Evolutionary conservation across 805 yeast genomes (phyloP), one percentile per base, ranked within the genome.

Genomic region (Zygosaccharomyces rouxii): DNA sequence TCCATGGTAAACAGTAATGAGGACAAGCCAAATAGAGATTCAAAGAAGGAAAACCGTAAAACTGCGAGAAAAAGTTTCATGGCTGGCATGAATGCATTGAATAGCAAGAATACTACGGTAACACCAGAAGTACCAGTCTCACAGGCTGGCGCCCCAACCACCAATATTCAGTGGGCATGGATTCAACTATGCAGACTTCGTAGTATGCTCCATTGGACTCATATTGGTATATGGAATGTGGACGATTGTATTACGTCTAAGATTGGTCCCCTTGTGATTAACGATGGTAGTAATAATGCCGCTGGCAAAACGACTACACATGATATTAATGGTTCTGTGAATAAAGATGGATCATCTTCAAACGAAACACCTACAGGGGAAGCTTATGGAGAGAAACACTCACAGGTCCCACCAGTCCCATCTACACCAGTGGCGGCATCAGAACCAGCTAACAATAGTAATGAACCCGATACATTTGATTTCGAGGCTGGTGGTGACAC

Each of bases 121-220:
- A 37, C 45, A 7, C 26, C 51, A 7, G 50, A 53, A 25, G 42
- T 44, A 21, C 46, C 50, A 3, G 44, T 51, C 7, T 58, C 53
- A 6, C 57, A 53, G n/a, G 44, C 50, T 7, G 64, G 63, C 1
- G 54, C 50, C 23, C 69, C 69, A n/a, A 59, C 60, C 1, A 60
- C 68, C 1, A 67, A 70, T 44, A 61, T 71, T 26, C 72, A 69
- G 49, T 73, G 77, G 49, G 78, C 80, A 7, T 90, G 95, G 86
- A 68, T 75, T 26, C 86, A 82, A 56, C 64, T 83, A 30, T 69
- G 78, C 33, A 76, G 81, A 57, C 72, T 88, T 18, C 77, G 96
- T 46, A 78, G 79, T 37, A 83, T 84, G 60, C 72, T 90, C 54
- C 87, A 84, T 68, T 92, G 95, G 92, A 74, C 95, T 7, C 81